phyloP scores from a whole-genome alignment of 768 basidiomycete genomes.

The Cystofilobasidium ferigula region DNA sequence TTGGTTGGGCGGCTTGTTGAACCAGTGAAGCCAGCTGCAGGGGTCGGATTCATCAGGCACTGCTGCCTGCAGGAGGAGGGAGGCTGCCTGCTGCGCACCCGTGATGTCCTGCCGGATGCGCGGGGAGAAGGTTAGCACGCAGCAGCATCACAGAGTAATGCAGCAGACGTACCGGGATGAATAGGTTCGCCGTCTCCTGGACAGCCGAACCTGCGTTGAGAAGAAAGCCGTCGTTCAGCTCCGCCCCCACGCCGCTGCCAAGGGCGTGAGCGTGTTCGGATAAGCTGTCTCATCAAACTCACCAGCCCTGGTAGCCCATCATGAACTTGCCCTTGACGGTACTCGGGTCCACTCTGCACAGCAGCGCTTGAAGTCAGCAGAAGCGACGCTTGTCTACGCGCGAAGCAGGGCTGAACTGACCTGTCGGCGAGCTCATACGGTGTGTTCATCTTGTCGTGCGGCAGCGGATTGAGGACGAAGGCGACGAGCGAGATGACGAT shows the following conservation, averaged over 20 bases:
- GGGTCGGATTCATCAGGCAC: too few species aligned
- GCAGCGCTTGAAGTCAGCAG: too few species aligned
- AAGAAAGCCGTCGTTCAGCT: not conserved
- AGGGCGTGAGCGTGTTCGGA: too few species aligned
- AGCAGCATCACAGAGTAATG: not conserved
- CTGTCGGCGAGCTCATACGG: too few species aligned
- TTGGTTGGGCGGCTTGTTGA: conserved; percentile 52
- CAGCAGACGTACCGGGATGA: conserved; percentile 44
- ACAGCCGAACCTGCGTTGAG: conserved; percentile 54
- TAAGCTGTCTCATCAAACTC: not conserved
- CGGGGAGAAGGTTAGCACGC: not conserved
- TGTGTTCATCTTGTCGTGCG: not conserved
- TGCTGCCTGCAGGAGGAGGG: not conserved
- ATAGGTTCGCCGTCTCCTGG: conserved; percentile 58
- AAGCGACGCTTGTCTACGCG: too few species aligned
- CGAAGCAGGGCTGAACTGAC: too few species aligned
- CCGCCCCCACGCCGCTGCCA: not conserved
- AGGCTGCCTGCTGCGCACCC: conserved; percentile 37
- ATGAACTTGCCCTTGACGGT: conserved; percentile 76
- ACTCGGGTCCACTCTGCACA: conserved; percentile 44
- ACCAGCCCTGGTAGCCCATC: conserved; percentile 84
- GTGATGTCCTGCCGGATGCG: conserved; percentile 64
- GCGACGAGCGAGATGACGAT: not conserved
- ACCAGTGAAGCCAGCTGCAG: conserved; percentile 65
- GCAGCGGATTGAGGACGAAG: not conserved